These are phyloP conservation scores for Ceratocystiopsis brevicomis DNA, from an alignment of 2,329 filamentous ascomycete genomes.

Conservation along the genomic window DNA sequence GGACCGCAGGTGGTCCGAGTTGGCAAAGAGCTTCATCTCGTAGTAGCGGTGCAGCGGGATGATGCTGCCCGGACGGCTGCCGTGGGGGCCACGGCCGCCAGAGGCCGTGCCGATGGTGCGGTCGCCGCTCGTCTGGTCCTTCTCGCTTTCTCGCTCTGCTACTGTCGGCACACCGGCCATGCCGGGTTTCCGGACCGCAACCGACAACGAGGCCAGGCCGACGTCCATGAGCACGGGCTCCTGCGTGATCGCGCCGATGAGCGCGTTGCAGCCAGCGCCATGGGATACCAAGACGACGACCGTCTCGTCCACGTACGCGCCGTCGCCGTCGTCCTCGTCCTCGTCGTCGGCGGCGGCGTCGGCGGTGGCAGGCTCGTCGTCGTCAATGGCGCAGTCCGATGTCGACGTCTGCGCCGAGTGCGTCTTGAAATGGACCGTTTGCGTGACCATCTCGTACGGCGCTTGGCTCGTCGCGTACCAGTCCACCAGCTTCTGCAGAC, in stretches of 20 bases:
- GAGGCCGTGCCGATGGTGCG: not conserved
- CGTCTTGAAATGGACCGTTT: constrained; percentile 15
- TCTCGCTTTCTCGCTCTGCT: too few relatives aligned
- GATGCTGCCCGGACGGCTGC: constrained; percentile 11
- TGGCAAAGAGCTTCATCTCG: constrained; percentile 57
- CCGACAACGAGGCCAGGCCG: constrained; percentile 73
- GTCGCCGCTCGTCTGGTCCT: too few relatives aligned
- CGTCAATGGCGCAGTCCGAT: constrained; percentile 13
- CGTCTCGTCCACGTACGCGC: constrained; percentile 47
- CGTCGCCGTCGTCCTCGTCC: constrained; percentile 24
- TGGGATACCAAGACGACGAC: constrained; percentile 82
- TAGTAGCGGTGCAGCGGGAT: constrained; percentile 42
- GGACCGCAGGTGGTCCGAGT: constrained; percentile 50
- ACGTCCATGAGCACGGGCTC: constrained; percentile 85
- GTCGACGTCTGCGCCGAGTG: constrained; percentile 10
- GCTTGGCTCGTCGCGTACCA: constrained; percentile 52
- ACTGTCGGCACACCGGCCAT: too few relatives aligned
- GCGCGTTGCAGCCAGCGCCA: constrained; percentile 85
- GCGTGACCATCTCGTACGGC: constrained; percentile 32
- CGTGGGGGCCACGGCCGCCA: constrained; percentile 2
- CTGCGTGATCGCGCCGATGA: constrained; percentile 80
- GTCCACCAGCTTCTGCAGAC: constrained; percentile 57
- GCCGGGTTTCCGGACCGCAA: constrained; percentile 38
- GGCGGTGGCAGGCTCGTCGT: not conserved
- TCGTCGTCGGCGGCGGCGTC: not conserved